Conservation (phyloP, 495 filamentous ascomycete genomes). For the Neurospora sp. region DNA sequence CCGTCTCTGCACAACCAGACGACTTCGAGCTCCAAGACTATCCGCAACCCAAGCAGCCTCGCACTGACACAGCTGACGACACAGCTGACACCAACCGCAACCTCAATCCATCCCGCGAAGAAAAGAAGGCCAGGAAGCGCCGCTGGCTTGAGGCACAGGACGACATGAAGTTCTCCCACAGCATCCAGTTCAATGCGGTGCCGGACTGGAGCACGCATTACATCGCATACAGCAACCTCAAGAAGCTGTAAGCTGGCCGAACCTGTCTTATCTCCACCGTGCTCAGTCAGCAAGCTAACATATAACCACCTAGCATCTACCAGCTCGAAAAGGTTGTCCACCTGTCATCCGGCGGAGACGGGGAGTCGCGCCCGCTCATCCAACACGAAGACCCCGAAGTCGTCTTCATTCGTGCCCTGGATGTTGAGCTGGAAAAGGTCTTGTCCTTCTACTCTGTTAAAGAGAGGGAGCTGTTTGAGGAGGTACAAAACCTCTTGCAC, state of each 20-base stretch:
- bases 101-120: slow-evolving; percentile 2
- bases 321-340: slow-evolving; percentile 73
- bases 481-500: slow-evolving; percentile 62
- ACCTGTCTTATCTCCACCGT: not conserved
- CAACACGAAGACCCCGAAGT: slow-evolving; percentile 60
- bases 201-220: slow-evolving; percentile 98
- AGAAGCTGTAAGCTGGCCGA: slow-evolving; percentile 69
- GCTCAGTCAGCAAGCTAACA: not conserved
- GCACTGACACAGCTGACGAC: not conserved
- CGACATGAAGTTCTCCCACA: slow-evolving; percentile 99
- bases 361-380: slow-evolving; percentile 78
- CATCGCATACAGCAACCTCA: slow-evolving; percentile 95
- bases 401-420: slow-evolving; percentile 69
- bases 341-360: slow-evolving; percentile 48
- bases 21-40: slow-evolving; percentile 32
- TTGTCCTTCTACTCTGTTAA: slow-evolving; percentile 81
- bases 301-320: slow-evolving; percentile 61
- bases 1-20: slow-evolving; percentile 3
- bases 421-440: slow-evolving; percentile 88
- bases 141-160: slow-evolving; percentile 49
- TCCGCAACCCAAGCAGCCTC: not conserved
- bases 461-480: slow-evolving; percentile 72
- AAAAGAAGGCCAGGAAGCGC: slow-evolving; percentile 39
- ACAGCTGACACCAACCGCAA: not conserved
- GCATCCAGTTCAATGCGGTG: slow-evolving; percentile 98